phyloP scores from a whole-genome alignment of 768 basidiomycete species.

The Pluteus cervinus region DNA sequence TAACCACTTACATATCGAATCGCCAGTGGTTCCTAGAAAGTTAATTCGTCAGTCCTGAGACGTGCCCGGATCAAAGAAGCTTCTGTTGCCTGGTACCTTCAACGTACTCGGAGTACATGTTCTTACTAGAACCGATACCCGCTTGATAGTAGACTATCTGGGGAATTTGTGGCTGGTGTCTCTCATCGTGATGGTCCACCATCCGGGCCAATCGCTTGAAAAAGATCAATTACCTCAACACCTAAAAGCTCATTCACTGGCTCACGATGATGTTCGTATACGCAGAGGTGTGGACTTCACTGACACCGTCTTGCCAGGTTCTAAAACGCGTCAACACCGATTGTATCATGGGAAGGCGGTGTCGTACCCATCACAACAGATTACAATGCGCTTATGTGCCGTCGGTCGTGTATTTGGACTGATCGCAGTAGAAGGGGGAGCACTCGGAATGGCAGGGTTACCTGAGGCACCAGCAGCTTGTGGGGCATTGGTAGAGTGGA shows the following conservation, averaged over 20 bases:
- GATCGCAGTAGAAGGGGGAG: background rate
- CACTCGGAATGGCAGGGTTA: too few relatives aligned
- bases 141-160: constrained; percentile 63
- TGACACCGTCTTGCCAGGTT: constrained; percentile 68
- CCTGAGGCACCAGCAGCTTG: too few relatives aligned
- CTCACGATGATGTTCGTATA: constrained; percentile 55
- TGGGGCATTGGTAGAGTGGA: too few relatives aligned
- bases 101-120: constrained; percentile 52
- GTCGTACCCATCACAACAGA: constrained; percentile 72
- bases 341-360: constrained; percentile 1
- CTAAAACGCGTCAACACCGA: constrained; percentile 27
- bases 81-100: constrained; percentile 36
- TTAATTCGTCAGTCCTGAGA: constrained; percentile 4
- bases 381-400: constrained; percentile 53
- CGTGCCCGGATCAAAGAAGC: background rate
- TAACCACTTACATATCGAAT: constrained; percentile 42
- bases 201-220: constrained; percentile 48
- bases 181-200: constrained; percentile 42
- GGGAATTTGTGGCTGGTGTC: constrained; percentile 36
- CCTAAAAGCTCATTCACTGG: background rate
- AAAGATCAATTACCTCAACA: background rate
- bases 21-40: constrained; percentile 53
- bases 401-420: constrained; percentile 9
- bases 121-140: constrained; percentile 53
- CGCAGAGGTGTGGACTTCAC: constrained; percentile 34